Evolutionary conservation across 495 filamentous ascomycete genomes (phyloP).

Genomic region (Podospora anserina): DNA sequence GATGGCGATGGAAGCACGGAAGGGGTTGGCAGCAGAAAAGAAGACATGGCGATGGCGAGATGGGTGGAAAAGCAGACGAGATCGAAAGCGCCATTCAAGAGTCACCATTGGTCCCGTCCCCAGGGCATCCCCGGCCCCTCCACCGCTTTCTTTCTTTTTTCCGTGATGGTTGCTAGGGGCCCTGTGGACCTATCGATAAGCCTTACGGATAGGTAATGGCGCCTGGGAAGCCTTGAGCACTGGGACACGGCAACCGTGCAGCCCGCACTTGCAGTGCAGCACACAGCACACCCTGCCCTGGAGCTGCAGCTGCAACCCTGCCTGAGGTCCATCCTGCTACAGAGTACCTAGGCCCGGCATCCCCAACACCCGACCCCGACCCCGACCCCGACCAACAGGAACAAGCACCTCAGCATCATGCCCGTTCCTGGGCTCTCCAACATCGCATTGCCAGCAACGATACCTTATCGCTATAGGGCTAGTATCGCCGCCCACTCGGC

Average conservation of each 20-base stretch:
- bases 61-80: background rate
- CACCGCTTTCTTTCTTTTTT: background rate
- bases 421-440: background rate
- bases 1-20: background rate
- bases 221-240: too few species aligned
- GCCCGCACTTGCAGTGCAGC: too few species aligned
- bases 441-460: background rate
- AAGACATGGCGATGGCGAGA: background rate
- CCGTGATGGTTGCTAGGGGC: background rate
- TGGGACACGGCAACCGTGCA: too few species aligned
- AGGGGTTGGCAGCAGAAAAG: background rate
- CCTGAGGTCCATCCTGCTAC: too few species aligned
- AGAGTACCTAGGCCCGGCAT: too few species aligned
- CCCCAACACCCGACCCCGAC: too few species aligned
- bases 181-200: slow-evolving; percentile 9
- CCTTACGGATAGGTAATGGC: too few species aligned
- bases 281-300: too few species aligned
- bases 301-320: too few species aligned
- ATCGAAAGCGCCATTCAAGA: background rate
- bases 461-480: background rate
- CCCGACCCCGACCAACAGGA: too few species aligned
- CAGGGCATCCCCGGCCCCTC: too few species aligned
- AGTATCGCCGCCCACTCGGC: background rate
- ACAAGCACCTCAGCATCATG: background rate
- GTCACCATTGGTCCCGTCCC: background rate